These are phyloP conservation scores for Saccharomyces hybrid DNA, from an alignment of 1,139 yeast genomes.

Conservation along the genomic window DNA sequence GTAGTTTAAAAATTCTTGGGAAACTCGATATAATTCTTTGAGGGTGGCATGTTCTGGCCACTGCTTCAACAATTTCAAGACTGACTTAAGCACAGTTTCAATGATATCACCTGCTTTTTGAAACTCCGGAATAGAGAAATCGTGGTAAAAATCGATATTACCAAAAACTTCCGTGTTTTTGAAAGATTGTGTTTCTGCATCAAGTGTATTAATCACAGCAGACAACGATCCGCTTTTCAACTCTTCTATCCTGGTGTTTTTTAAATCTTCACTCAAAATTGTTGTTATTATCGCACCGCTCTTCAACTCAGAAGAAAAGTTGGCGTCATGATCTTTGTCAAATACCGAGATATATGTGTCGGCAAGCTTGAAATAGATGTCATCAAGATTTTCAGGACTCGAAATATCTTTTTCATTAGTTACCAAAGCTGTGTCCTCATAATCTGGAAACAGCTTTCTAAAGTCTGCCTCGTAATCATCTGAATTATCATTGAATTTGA, in stretches of 20 bases:
- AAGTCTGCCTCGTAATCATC: conserved; percentile 54
- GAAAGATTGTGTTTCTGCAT: conserved; percentile 30
- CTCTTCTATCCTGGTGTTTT: conserved; percentile 24
- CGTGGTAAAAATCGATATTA: conserved; percentile 59
- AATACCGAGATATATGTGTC: conserved; percentile 35
- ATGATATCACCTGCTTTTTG: conserved; percentile 50
- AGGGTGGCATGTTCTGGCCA: conserved; percentile 98
- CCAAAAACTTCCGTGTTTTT: conserved; percentile 14
- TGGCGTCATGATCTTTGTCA: conserved; percentile 13
- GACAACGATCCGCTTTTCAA: conserved; percentile 38
- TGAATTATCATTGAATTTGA: conserved; percentile 52
- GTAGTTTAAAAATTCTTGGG: conserved; percentile 56
- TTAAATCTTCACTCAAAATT: conserved; percentile 22
- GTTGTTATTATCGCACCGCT: conserved; percentile 40
- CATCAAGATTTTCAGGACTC: conserved; percentile 30
- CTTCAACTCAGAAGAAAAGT: conserved; percentile 33
- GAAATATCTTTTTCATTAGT: conserved; percentile 31
- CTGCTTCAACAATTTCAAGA: conserved; percentile 45
- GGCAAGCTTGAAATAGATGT: conserved; percentile 34
- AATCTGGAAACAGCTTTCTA: conserved; percentile 74
- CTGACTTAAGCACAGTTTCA: conserved; percentile 41
- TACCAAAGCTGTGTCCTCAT: conserved; percentile 48
- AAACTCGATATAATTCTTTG: conserved; percentile 57
- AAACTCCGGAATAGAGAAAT: conserved; percentile 55
- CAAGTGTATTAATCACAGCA: conserved; percentile 39